Conservation (phyloP, 495 filamentous ascomycete genomes). For the Paragyromitra xinjiangensis region DNA sequence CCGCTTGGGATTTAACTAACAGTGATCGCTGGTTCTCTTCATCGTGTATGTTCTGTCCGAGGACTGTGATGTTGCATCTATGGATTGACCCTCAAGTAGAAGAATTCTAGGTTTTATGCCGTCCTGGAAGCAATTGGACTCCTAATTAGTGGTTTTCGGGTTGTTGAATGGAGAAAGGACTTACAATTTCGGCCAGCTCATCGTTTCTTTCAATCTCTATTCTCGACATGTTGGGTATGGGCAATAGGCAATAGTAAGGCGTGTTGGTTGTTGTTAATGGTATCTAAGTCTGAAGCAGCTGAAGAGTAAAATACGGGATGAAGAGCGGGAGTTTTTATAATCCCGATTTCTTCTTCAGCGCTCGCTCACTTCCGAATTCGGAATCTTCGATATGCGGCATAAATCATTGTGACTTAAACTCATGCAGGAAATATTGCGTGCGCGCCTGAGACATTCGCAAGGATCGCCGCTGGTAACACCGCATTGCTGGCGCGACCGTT, state of each 20-base stretch:
- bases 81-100: conserved; percentile 28
- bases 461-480: conserved; percentile 28
- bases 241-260: not conserved
- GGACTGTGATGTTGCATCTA: conserved; percentile 47
- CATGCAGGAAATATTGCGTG: conserved; percentile 26
- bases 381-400: conserved; percentile 12
- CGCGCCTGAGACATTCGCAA: conserved; percentile 13
- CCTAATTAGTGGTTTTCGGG: not conserved
- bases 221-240: conserved; percentile 40
- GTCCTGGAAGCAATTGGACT: conserved; percentile 2
- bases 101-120: conserved; percentile 46
- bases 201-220: conserved; percentile 28
- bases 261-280: not conserved
- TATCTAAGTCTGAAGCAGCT: conserved; percentile 7
- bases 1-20: conserved; percentile 28
- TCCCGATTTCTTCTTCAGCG: not conserved
- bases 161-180: not conserved
- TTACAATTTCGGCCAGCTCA: conserved; percentile 35
- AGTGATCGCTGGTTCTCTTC: conserved; percentile 44
- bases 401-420: conserved; percentile 18
- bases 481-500: conserved; percentile 23
- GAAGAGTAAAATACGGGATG: conserved; percentile 7
- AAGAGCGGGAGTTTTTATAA: conserved; percentile 31
- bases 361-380: conserved; percentile 1
- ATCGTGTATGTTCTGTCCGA: conserved; percentile 41